These are phyloP conservation scores for Diatrype stigma DNA, from an alignment of 2,329 filamentous ascomycete genomes.

Conservation along the genomic window DNA sequence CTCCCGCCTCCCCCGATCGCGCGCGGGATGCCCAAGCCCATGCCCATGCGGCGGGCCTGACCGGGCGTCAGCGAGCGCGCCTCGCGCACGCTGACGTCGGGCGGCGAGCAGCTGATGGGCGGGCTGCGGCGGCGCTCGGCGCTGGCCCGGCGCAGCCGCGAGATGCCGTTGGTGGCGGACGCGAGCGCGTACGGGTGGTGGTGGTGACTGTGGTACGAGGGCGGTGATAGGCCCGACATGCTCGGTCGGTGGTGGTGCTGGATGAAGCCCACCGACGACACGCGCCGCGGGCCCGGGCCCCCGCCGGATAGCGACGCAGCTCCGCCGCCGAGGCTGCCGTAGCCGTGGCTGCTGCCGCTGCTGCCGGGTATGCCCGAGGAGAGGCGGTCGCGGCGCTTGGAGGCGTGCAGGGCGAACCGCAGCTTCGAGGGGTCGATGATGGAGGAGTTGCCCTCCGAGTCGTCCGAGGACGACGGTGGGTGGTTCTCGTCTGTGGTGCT, in stretches of 20 bases:
- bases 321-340: slow-evolving; percentile 7
- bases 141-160: slow-evolving; percentile 47
- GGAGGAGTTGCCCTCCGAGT: slow-evolving; percentile 48
- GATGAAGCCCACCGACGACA: slow-evolving; percentile 42
- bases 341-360: slow-evolving; percentile 18
- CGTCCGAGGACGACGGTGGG: slow-evolving; percentile 42
- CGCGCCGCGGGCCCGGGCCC: slow-evolving; percentile 33
- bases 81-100: slow-evolving; percentile 29
- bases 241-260: slow-evolving; percentile 27
- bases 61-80: slow-evolving; percentile 44
- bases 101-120: slow-evolving; percentile 49
- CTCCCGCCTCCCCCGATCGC: slow-evolving; percentile 15
- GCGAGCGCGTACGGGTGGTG: slow-evolving; percentile 28
- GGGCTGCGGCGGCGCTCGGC: slow-evolving; percentile 48
- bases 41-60: slow-evolving; percentile 55
- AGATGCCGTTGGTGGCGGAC: slow-evolving; percentile 53
- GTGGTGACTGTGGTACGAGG: background rate
- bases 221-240: slow-evolving; percentile 25
- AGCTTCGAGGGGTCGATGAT: slow-evolving; percentile 51
- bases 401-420: slow-evolving; percentile 49
- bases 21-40: slow-evolving; percentile 32
- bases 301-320: slow-evolving; percentile 16
- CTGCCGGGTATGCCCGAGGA: slow-evolving; percentile 24
- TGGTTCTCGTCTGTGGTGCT: slow-evolving; percentile 48
- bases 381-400: slow-evolving; percentile 41